A percentile compares a stretch with the other conserved stretches of the same genome.
phyloP scores from a whole-genome alignment of 2,329 filamentous ascomycete genomes.

The Septoria petroselini region DNA sequence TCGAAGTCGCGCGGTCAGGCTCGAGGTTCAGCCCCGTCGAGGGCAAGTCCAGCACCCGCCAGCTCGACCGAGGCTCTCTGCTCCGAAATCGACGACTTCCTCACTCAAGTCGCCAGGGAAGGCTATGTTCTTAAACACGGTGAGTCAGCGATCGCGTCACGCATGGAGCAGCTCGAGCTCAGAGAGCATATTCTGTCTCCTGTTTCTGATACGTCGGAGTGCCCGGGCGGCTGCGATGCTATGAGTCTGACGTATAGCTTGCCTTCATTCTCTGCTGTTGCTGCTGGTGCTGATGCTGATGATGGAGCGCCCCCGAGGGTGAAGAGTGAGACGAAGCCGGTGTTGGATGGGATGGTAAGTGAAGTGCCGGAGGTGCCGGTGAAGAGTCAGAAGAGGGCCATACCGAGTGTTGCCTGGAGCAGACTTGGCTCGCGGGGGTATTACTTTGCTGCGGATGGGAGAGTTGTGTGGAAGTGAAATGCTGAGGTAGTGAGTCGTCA shows the following conservation, averaged over 20 bases:
- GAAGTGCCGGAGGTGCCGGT: neutral
- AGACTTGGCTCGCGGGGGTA: constrained; percentile 13
- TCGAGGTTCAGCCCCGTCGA: neutral
- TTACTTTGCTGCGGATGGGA: constrained; percentile 11
- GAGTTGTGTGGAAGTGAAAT: constrained; percentile 7
- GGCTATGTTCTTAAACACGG: constrained; percentile 8
- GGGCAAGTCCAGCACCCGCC: neutral
- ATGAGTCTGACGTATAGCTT: constrained; percentile 13
- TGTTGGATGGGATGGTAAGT: neutral
- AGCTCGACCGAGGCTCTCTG: neutral
- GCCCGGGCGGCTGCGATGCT: constrained; percentile 11
- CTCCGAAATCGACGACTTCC: constrained; percentile 13
- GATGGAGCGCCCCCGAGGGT: neutral
- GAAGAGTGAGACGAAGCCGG: constrained; percentile 12
- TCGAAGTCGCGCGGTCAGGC: neutral
- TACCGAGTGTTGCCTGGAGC: constrained; percentile 7
- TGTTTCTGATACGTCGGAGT: constrained; percentile 11
- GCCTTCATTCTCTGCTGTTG: neutral
- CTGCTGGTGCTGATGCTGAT: no score
- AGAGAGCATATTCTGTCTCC: constrained; percentile 15
- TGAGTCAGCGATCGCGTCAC: constrained; percentile 6
- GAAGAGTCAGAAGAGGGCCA: neutral
- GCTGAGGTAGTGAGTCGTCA: neutral
- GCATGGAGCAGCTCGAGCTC: constrained; percentile 5
- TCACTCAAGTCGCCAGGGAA: constrained; percentile 4